Percentiles rank a stretch among this genome's conserved stretches.
Evolutionary conservation across 2,329 filamentous ascomycete genomes (phyloP).

Genomic region (Macrophomina pseudophaseolina): DNA sequence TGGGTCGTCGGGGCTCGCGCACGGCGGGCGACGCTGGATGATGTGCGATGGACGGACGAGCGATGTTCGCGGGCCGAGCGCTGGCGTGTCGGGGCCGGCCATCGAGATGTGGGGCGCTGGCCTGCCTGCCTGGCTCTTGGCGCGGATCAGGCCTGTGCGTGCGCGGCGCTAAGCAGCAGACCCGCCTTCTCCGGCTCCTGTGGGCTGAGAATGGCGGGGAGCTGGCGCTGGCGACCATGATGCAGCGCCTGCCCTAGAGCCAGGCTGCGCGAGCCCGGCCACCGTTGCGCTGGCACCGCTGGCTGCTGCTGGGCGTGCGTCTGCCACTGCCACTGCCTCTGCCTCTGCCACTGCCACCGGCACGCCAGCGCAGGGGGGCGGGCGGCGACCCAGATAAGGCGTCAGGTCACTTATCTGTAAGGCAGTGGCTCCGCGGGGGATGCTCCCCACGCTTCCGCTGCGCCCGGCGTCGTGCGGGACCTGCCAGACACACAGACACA

Average conservation of each 20-base stretch:
- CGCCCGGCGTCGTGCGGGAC: slow-evolving; percentile 2
- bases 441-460: slow-evolving; percentile 10
- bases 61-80: slow-evolving; percentile 14
- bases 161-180: slow-evolving; percentile 1
- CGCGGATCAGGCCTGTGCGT: slow-evolving; percentile 9
- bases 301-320: background rate
- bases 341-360: background rate
- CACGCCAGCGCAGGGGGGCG: background rate
- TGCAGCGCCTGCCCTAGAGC: background rate
- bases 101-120: slow-evolving; percentile 15
- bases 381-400: slow-evolving; percentile 3
- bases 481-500: background rate
- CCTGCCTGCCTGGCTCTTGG: background rate
- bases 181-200: slow-evolving; percentile 12
- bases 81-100: slow-evolving; percentile 2
- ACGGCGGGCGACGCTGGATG: background rate
- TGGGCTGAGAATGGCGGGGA: background rate
- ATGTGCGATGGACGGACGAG: background rate
- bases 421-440: slow-evolving; percentile 3
- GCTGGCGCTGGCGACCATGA: background rate
- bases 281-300: slow-evolving; percentile 6
- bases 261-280: too few species aligned
- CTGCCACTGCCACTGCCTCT: background rate
- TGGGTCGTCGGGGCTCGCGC: background rate
- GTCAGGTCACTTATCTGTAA: background rate